phyloP scores from a whole-genome alignment of 1,284 basidiomycete species.

The Sporisorium sorghi region DNA sequence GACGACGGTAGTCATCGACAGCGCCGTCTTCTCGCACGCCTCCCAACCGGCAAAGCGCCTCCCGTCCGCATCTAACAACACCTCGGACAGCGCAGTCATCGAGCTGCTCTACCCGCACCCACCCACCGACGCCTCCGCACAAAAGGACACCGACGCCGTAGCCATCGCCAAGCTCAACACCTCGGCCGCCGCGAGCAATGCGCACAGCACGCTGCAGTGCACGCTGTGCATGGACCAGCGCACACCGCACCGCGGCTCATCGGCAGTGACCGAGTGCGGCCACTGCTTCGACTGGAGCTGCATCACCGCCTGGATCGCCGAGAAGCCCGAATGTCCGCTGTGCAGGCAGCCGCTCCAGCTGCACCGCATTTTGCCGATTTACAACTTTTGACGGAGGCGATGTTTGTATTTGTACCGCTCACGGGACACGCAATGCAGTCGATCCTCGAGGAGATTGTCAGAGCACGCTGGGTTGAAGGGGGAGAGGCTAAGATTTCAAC shows the following conservation, averaged over 20 bases:
- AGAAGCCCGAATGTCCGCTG: slow-evolving; percentile 74
- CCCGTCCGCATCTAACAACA: background rate
- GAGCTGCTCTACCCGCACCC: slow-evolving; percentile 36
- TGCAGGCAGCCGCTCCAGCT: slow-evolving; percentile 47
- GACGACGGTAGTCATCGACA: slow-evolving; percentile 39
- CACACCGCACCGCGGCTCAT: slow-evolving; percentile 70
- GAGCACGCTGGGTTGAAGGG: too few species aligned
- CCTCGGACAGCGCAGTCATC: background rate
- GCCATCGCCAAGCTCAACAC: slow-evolving; percentile 41
- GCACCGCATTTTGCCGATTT: slow-evolving; percentile 50
- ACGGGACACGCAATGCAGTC: background rate
- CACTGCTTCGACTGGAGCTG: slow-evolving; percentile 95
- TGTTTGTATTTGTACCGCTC: slow-evolving; percentile 3
- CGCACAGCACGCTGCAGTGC: slow-evolving; percentile 58
- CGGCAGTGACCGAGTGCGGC: slow-evolving; percentile 90
- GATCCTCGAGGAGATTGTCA: background rate
- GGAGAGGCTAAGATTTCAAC: slow-evolving; percentile 11
- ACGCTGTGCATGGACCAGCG: slow-evolving; percentile 69
- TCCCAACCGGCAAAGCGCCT: slow-evolving; percentile 44
- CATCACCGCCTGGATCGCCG: slow-evolving; percentile 85
- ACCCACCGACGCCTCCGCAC: slow-evolving; percentile 7
- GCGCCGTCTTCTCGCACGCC: slow-evolving; percentile 22
- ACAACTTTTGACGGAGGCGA: slow-evolving; percentile 46
- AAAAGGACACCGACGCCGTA: background rate
- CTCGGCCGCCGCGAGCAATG: slow-evolving; percentile 21